Conservation (phyloP, 306 rosid species). For the Acmispon strigosus region DNA sequence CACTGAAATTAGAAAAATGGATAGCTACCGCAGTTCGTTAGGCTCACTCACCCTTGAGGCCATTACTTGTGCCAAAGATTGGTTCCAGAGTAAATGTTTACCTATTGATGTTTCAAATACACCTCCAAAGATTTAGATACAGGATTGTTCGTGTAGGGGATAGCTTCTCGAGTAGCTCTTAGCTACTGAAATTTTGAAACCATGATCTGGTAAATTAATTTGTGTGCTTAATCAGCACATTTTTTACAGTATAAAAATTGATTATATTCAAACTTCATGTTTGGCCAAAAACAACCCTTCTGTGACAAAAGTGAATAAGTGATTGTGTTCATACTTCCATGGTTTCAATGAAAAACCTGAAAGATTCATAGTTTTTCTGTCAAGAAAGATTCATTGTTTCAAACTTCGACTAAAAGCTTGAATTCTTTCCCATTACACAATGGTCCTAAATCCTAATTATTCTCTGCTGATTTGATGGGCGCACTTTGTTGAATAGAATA, state of each 20-base stretch:
- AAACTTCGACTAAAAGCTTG: not conserved
- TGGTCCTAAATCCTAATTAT: too few species aligned
- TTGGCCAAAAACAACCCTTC: constrained; percentile 3
- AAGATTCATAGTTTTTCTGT: not conserved
- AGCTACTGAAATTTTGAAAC: constrained; percentile 18
- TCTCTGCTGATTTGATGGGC: too few species aligned
- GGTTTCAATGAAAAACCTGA: not conserved
- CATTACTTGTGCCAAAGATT: constrained; percentile 74
- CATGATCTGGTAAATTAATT: constrained; percentile 8
- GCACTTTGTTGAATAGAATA: too few species aligned
- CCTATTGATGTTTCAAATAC: constrained; percentile 36
- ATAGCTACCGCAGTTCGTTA: constrained; percentile 51
- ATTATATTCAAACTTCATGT: constrained; percentile 14
- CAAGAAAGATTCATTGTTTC: not conserved
- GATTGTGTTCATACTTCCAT: constrained; percentile 26
- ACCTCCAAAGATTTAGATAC: constrained; percentile 39
- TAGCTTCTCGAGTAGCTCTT: constrained; percentile 6
- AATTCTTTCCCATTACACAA: too few species aligned
- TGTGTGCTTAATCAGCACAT: constrained; percentile 14
- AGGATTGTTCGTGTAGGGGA: constrained; percentile 20
- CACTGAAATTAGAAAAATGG: constrained; percentile 57
- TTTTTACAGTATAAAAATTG: constrained; percentile 14
- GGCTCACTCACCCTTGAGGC: constrained; percentile 66
- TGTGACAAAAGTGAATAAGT: not conserved
- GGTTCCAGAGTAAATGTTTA: constrained; percentile 53